These are phyloP conservation scores for Lepiota subincarnata DNA, from an alignment of 768 basidiomycete genomes.

Conservation along the genomic window DNA sequence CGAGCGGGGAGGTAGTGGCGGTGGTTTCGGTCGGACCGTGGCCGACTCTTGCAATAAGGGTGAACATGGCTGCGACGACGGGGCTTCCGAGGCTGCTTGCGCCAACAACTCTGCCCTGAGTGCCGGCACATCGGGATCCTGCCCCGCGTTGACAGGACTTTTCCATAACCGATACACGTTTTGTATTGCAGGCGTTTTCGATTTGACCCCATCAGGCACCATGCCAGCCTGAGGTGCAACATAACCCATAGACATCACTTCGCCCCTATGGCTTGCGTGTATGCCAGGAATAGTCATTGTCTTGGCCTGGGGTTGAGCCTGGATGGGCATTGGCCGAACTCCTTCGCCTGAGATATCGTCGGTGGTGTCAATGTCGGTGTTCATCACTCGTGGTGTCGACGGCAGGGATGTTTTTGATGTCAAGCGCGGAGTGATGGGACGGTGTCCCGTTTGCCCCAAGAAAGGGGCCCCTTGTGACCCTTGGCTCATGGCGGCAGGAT, in stretches of 20 bases:
- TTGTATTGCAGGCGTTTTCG: slow-evolving; percentile 56
- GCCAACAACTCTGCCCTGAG: background rate
- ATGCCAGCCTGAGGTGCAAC: slow-evolving; percentile 44
- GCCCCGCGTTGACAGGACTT: slow-evolving; percentile 31
- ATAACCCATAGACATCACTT: slow-evolving; percentile 83
- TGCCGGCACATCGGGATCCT: slow-evolving; percentile 14
- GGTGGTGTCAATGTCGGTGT: slow-evolving; percentile 29
- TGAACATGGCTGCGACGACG: background rate
- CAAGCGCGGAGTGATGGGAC: slow-evolving; percentile 15
- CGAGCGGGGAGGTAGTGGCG: slow-evolving; percentile 49
- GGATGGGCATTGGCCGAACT: slow-evolving; percentile 45
- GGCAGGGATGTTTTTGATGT: slow-evolving; percentile 28
- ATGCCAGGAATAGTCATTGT: slow-evolving; percentile 88
- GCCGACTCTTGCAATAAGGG: slow-evolving; percentile 10
- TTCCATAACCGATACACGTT: slow-evolving; percentile 77
- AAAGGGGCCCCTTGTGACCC: slow-evolving; percentile 10
- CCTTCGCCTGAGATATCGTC: slow-evolving; percentile 20
- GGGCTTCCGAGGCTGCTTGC: background rate
- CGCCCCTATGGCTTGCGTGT: slow-evolving; percentile 78
- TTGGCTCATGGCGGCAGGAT: slow-evolving; percentile 11
- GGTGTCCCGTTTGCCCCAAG: slow-evolving; percentile 15
- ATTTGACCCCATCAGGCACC: slow-evolving; percentile 24
- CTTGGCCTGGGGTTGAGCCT: slow-evolving; percentile 73
- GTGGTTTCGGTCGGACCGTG: slow-evolving; percentile 22
- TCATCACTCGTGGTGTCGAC: slow-evolving; percentile 31